These are phyloP conservation scores for Globisporangium radiosum DNA, from an alignment of 352 stramenopile genomes.

Conservation along the genomic window DNA sequence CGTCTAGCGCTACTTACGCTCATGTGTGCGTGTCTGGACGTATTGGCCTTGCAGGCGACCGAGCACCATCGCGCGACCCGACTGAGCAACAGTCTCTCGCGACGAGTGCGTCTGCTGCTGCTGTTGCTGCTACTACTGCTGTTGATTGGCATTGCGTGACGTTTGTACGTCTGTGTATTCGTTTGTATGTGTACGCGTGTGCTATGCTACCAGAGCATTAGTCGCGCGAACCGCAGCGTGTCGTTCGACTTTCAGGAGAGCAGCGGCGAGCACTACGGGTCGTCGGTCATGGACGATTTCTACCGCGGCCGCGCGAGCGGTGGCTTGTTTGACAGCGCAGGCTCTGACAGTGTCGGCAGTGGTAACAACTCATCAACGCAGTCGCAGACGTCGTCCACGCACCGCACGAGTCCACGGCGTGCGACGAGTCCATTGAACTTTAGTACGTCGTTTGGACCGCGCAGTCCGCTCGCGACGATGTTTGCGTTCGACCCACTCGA, in stretches of 20 bases:
- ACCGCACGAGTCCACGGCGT: slow-evolving; percentile 41
- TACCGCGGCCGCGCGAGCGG: slow-evolving; percentile 37
- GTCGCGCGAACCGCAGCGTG: slow-evolving; percentile 62
- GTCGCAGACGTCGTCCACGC: slow-evolving; percentile 19
- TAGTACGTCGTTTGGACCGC: slow-evolving; percentile 39
- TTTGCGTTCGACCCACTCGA: slow-evolving; percentile 77
- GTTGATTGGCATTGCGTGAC: not conserved
- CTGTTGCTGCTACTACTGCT: not conserved
- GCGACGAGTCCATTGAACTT: slow-evolving; percentile 56
- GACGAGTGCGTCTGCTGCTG: slow-evolving; percentile 29
- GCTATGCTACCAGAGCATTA: slow-evolving; percentile 38
- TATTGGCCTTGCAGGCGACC: slow-evolving; percentile 18
- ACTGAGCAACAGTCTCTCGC: slow-evolving; percentile 42
- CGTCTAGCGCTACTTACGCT: not conserved
- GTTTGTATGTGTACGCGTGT: not conserved
- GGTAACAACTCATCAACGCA: slow-evolving; percentile 20
- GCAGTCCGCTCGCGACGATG: slow-evolving; percentile 57
- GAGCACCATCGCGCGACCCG: slow-evolving; percentile 35
- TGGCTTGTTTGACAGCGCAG: slow-evolving; percentile 39
- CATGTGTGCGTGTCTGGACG: not conserved
- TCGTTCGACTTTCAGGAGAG: slow-evolving; percentile 71
- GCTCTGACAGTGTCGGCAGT: slow-evolving; percentile 37
- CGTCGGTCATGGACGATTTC: slow-evolving; percentile 41
- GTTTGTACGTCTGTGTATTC: not conserved
- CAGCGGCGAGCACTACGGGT: slow-evolving; percentile 26